Conservation (phyloP, 345 rosid species). For the Rhodamnia argentea region DNA sequence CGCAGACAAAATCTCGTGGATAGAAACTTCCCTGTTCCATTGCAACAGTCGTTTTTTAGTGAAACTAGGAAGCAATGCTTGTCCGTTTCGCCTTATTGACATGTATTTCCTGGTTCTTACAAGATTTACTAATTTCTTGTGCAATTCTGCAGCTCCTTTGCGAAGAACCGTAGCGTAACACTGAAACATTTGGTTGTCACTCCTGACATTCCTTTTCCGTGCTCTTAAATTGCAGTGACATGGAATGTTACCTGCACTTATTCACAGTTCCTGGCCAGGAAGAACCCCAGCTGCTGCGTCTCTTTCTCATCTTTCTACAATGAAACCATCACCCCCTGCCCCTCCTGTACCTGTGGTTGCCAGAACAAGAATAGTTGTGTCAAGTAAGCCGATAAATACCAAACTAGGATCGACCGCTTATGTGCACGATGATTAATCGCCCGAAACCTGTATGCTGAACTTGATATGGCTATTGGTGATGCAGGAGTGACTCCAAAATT, state of each 20-base stretch:
- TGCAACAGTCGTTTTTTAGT: too few species aligned
- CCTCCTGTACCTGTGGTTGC: slow-evolving; percentile 83
- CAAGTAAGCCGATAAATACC: slow-evolving; percentile 33
- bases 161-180: not conserved
- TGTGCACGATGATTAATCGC: not conserved
- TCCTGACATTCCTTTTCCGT: not conserved
- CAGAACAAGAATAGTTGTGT: slow-evolving; percentile 55
- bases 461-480: not conserved
- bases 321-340: slow-evolving; percentile 72
- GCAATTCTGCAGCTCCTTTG: not conserved
- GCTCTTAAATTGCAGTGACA: slow-evolving; percentile 45
- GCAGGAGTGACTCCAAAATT: slow-evolving; percentile 67
- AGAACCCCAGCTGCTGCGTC: slow-evolving; percentile 75
- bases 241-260: slow-evolving; percentile 93
- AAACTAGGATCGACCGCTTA: not conserved
- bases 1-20: too few species aligned
- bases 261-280: slow-evolving; percentile 72
- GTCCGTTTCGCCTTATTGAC: not conserved
- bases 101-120: not conserved
- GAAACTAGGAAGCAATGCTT: not conserved
- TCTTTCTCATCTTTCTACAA: slow-evolving; percentile 90
- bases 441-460: not conserved
- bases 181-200: not conserved
- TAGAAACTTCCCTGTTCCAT: too few species aligned
- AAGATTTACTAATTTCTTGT: not conserved